phyloP scores from a whole-genome alignment of 192 early-diverging fungal genomes.

The Entomortierella lignicola region DNA sequence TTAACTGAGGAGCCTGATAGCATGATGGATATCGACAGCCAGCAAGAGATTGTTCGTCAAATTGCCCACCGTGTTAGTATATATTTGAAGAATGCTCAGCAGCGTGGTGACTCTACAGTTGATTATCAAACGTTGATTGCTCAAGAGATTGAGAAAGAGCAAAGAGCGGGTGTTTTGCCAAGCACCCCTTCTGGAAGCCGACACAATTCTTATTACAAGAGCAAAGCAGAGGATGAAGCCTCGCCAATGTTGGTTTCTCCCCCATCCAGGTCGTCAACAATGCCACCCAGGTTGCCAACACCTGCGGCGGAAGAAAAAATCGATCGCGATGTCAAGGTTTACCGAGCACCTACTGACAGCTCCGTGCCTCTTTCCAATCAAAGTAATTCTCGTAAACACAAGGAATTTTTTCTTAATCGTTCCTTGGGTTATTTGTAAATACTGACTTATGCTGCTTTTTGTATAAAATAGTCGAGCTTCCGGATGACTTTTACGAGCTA shows the following conservation, averaged over 20 bases:
- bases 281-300: too few species aligned
- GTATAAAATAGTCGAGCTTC: conserved; percentile 73
- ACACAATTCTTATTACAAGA: conserved; percentile 32
- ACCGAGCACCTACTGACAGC: conserved; percentile 59
- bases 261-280: conserved; percentile 1
- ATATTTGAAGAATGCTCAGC: conserved; percentile 28
- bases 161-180: conserved; percentile 35
- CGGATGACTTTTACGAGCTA: conserved; percentile 89
- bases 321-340: conserved; percentile 63
- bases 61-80: conserved; percentile 43
- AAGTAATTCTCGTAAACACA: too few species aligned
- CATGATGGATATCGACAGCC: conserved; percentile 29
- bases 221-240: conserved; percentile 16
- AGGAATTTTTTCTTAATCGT: too few species aligned
- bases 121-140: conserved; percentile 48
- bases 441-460: not conserved
- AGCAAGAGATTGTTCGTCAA: conserved; percentile 44
- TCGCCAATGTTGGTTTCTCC: conserved; percentile 1
- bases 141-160: conserved; percentile 40
- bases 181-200: conserved; percentile 37
- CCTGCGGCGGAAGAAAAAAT: conserved; percentile 16
- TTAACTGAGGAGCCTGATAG: conserved; percentile 41
- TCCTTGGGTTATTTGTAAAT: too few species aligned
- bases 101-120: conserved; percentile 30
- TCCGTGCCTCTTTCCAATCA: conserved; percentile 42